Evolutionary conservation across 108 stramenopile genomes (phyloP).

Genomic region (Skeletonema potamos): DNA sequence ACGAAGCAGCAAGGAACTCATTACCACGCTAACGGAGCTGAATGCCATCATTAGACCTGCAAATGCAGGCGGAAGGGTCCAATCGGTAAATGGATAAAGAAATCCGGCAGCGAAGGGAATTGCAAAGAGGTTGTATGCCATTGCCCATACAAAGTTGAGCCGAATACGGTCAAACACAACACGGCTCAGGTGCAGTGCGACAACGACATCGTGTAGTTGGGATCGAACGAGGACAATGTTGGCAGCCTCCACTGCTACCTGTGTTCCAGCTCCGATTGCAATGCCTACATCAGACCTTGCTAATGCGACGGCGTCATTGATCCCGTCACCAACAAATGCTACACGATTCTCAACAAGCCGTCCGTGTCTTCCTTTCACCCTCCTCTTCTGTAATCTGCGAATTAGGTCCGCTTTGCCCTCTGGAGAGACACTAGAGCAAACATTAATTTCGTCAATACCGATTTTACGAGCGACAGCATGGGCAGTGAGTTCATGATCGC

Average conservation of each 20-base stretch:
- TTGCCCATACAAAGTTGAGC: conserved; percentile 90
- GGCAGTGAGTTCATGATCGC: conserved; percentile 92
- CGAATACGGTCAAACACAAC: conserved; percentile 90
- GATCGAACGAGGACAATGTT: conserved; percentile 92
- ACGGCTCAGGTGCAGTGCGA: conserved; percentile 86
- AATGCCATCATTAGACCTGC: conserved; percentile 95
- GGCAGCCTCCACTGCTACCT: conserved; percentile 95
- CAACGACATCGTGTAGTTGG: conserved; percentile 84
- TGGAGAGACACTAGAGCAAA: conserved; percentile 75
- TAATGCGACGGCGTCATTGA: conserved; percentile 97
- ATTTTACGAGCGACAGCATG: conserved; percentile 75
- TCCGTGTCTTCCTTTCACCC: conserved; percentile 26
- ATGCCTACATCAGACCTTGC: conserved; percentile 95
- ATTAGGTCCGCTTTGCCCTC: conserved; percentile 79
- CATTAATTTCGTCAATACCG: conserved; percentile 69
- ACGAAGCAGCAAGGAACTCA: conserved; percentile 71
- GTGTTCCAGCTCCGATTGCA: conserved; percentile 95
- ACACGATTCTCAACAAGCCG: conserved; percentile 40
- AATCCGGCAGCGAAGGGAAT: conserved; percentile 96
- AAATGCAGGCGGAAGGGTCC: conserved; percentile 87
- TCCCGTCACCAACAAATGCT: conserved; percentile 97
- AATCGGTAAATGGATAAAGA: conserved; percentile 85
- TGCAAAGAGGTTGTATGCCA: conserved; percentile 93
- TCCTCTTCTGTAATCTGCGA: conserved; percentile 51
- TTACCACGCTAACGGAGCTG: conserved; percentile 87